A percentile compares a stretch with the other conserved stretches of the same genome.
These are phyloP conservation scores for Gelatoporia subvermispora DNA, from an alignment of 768 basidiomycete genomes.

Conservation along the genomic window DNA sequence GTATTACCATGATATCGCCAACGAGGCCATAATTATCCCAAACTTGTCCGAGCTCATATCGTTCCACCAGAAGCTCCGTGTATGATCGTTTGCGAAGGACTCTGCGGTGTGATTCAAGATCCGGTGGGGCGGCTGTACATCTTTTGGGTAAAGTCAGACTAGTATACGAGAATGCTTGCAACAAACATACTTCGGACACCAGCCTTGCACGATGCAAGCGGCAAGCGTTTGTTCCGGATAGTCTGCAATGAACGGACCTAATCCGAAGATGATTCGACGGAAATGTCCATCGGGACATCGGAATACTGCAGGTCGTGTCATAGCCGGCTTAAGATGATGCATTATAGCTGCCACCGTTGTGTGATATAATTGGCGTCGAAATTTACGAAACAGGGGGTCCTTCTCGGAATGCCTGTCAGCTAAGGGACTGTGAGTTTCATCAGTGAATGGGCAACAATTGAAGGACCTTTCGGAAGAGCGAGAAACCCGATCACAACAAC, in stretches of 20 bases:
- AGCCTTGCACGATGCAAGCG: conserved; percentile 20
- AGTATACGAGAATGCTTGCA: neutral
- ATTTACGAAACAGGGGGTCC: conserved; percentile 9
- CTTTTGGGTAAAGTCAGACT: too few species aligned
- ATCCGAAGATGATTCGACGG: conserved; percentile 22
- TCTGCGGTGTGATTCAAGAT: too few species aligned
- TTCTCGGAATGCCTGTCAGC: conserved; percentile 10
- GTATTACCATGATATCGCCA: too few species aligned
- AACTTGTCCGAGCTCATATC: too few species aligned
- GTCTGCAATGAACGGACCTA: conserved; percentile 33
- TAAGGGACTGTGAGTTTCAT: neutral
- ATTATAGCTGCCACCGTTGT: conserved; percentile 8
- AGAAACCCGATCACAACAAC: conserved; percentile 18
- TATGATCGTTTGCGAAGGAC: too few species aligned
- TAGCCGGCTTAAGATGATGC: conserved; percentile 4
- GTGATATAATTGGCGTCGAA: conserved; percentile 17
- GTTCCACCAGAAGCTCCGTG: too few species aligned
- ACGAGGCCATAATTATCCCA: too few species aligned
- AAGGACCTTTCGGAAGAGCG: conserved; percentile 26
- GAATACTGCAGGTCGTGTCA: conserved; percentile 16
- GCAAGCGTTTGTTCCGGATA: conserved; percentile 34
- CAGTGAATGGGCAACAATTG: neutral
- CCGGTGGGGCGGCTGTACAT: too few species aligned
- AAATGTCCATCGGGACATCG: conserved; percentile 32
- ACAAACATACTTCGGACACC: conserved; percentile 24